A percentile compares a stretch with the other conserved stretches of the same genome.
Conservation (phyloP, 345 rosid genomes). For the Psidium guajava region DNA sequence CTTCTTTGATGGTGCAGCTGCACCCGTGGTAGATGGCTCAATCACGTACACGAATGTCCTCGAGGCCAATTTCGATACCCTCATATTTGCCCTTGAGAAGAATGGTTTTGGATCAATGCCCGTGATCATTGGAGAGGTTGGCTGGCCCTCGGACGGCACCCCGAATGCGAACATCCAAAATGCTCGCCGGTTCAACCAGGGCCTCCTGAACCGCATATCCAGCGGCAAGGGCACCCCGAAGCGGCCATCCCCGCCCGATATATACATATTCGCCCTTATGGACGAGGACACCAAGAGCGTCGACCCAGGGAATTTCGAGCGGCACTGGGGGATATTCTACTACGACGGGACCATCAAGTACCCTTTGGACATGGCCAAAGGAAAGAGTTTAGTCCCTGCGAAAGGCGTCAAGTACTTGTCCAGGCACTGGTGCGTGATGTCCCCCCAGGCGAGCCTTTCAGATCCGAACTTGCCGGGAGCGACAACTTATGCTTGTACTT, state of each 20-base stretch:
- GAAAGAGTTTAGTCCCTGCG: conserved; percentile 33
- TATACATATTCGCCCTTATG: conserved; percentile 59
- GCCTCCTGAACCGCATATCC: conserved; percentile 42
- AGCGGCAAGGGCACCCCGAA: conserved; percentile 62
- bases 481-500: conserved; percentile 42
- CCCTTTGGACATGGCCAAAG: conserved; percentile 22
- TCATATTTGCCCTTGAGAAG: conserved; percentile 57
- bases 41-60: conserved; percentile 73
- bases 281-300: conserved; percentile 84
- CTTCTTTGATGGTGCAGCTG: conserved; percentile 48
- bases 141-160: conserved; percentile 91
- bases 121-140: conserved; percentile 78
- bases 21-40: conserved; percentile 68
- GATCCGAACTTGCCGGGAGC: conserved; percentile 22
- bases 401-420: conserved; percentile 53
- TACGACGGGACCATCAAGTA: conserved; percentile 69
- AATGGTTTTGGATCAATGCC: conserved; percentile 68
- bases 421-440: conserved; percentile 66
- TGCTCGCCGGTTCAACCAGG: conserved; percentile 78
- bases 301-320: conserved; percentile 62
- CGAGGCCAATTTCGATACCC: conserved; percentile 83
- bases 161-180: conserved; percentile 33
- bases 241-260: conserved; percentile 47
- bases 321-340: conserved; percentile 79
- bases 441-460: conserved; percentile 22